Evolutionary conservation across 2,329 filamentous ascomycete genomes (phyloP).

Genomic region (Xylaria sp.): DNA sequence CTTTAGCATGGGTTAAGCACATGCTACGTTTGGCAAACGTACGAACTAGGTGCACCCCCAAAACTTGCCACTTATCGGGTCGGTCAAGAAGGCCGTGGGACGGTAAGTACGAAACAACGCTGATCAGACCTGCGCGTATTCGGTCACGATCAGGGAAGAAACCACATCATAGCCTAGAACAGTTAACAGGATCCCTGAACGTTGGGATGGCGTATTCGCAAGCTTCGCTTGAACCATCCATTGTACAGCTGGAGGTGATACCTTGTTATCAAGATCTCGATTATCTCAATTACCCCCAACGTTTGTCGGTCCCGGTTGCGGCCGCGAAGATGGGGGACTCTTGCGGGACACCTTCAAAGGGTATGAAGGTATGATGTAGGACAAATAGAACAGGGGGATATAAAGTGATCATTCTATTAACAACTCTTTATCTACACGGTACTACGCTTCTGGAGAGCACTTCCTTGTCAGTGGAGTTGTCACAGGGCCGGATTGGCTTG

Average conservation of each 20-base stretch:
- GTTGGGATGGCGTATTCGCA: not conserved
- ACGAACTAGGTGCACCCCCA: not conserved
- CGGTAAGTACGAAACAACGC: slow-evolving; percentile 8
- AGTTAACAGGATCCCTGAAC: slow-evolving; percentile 15
- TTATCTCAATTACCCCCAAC: slow-evolving; percentile 8
- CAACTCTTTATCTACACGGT: not conserved
- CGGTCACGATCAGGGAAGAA: slow-evolving; percentile 16
- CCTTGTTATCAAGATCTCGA: not conserved
- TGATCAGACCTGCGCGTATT: slow-evolving; percentile 25
- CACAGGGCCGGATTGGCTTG: not conserved
- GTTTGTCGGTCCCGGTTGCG: not conserved
- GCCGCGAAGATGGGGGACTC: not conserved
- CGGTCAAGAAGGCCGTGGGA: slow-evolving; percentile 9
- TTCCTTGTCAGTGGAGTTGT: not conserved
- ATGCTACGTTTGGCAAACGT: not conserved
- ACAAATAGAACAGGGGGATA: not conserved
- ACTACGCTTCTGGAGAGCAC: not conserved
- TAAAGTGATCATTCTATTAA: slow-evolving; percentile 11
- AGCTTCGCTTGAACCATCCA: not conserved
- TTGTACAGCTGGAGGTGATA: not conserved
- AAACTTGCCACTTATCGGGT: slow-evolving; percentile 12
- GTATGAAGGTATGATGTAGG: slow-evolving; percentile 10
- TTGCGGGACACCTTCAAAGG: not conserved
- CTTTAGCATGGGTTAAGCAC: not conserved
- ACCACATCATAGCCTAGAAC: slow-evolving; percentile 9